phyloP scores from a whole-genome alignment of 2,329 filamentous ascomycete genomes.

The Alternaria conjuncta region DNA sequence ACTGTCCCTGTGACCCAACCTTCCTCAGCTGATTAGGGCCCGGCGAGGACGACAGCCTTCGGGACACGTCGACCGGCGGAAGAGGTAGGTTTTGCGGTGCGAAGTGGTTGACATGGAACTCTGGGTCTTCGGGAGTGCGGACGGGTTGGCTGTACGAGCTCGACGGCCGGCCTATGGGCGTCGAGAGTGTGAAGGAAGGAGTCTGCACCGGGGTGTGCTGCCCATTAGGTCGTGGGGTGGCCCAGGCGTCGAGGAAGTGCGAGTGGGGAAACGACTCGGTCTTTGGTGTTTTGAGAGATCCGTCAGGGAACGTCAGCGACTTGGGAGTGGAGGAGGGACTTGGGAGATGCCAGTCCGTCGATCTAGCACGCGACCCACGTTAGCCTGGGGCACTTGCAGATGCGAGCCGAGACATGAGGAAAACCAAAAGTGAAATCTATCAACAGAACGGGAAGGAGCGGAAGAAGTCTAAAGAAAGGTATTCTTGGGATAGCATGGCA shows the following conservation, averaged over 20 bases:
- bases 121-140: slow-evolving; percentile 48
- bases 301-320: slow-evolving; percentile 49
- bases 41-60: slow-evolving; percentile 65
- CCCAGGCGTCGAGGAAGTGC: slow-evolving; percentile 59
- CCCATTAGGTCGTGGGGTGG: slow-evolving; percentile 52
- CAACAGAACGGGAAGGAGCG: slow-evolving; percentile 4
- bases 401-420: slow-evolving; percentile 10
- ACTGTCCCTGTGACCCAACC: slow-evolving; percentile 18
- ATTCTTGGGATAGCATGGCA: slow-evolving; percentile 8
- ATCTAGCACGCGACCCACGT: slow-evolving; percentile 46
- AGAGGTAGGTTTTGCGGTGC: slow-evolving; percentile 62
- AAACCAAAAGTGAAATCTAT: slow-evolving; percentile 13
- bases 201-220: slow-evolving; percentile 52
- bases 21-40: slow-evolving; percentile 44
- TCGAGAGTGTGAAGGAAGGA: slow-evolving; percentile 47
- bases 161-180: slow-evolving; percentile 42
- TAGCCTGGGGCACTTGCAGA: slow-evolving; percentile 42
- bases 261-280: slow-evolving; percentile 49
- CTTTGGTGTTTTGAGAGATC: slow-evolving; percentile 54
- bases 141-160: slow-evolving; percentile 45
- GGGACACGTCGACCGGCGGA: slow-evolving; percentile 66
- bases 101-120: slow-evolving; percentile 68
- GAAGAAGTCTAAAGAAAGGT: slow-evolving; percentile 7
- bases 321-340: slow-evolving; percentile 59
- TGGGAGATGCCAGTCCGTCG: slow-evolving; percentile 57